Conservation (phyloP, 768 basidiomycete species). For the Suillus bovinus region DNA sequence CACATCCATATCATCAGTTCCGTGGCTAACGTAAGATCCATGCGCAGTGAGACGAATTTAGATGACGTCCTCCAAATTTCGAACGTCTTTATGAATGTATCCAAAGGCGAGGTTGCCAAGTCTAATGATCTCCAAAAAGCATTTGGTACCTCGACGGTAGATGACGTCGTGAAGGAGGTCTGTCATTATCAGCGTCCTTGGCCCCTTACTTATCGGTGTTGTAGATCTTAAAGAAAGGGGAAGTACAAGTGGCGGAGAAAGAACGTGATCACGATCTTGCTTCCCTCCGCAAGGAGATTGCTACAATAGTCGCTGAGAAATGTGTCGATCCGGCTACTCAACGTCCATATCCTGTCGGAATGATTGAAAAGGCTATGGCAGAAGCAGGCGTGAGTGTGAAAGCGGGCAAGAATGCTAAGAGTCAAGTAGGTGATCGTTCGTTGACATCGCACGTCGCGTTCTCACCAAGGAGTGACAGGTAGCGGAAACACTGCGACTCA, state of each 20-base stretch:
- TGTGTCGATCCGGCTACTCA: conserved; percentile 92
- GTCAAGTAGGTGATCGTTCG: conserved; percentile 58
- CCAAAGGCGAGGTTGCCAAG: conserved; percentile 93
- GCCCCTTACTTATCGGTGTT: neutral
- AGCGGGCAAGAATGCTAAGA: conserved; percentile 88
- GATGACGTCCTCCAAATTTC: conserved; percentile 97
- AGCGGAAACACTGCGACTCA: conserved; percentile 81
- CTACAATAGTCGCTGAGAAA: conserved; percentile 92
- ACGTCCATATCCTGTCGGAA: conserved; percentile 87
- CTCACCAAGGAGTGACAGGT: conserved; percentile 49
- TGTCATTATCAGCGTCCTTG: conserved; percentile 8
- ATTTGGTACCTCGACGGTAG: conserved; percentile 74
- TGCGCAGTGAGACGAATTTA: conserved; percentile 78
- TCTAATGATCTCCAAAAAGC: conserved; percentile 88
- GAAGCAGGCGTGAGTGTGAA: conserved; percentile 94
- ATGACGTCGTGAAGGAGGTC: conserved; percentile 82
- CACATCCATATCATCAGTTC: neutral
- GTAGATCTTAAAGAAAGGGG: conserved; percentile 93
- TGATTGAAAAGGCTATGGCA: conserved; percentile 97
- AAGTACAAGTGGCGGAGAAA: conserved; percentile 95
- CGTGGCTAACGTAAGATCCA: conserved; percentile 7
- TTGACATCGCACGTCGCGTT: neutral
- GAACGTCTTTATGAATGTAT: conserved; percentile 94
- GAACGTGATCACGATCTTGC: conserved; percentile 90
- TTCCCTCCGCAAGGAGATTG: conserved; percentile 85